These are phyloP conservation scores for Fusarium odoratissimum DNA, from an alignment of 2,329 filamentous ascomycete genomes.

Conservation along the genomic window DNA sequence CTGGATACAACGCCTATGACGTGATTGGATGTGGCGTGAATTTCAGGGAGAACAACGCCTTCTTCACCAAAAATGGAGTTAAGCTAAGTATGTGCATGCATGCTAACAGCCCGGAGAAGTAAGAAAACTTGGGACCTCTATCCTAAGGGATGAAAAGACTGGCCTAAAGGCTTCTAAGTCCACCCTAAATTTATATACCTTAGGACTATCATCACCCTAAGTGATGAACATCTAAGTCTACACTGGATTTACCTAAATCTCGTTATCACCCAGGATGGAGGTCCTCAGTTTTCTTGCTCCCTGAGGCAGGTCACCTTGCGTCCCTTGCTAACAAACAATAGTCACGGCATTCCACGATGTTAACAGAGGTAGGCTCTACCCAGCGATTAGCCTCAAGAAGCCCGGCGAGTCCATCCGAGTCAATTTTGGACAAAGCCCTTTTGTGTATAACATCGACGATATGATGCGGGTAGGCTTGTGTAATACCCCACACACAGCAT, in stretches of 20 bases:
- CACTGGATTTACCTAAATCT: neutral
- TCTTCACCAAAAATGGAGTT: conserved; percentile 75
- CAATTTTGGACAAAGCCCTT: conserved; percentile 80
- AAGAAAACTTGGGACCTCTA: neutral
- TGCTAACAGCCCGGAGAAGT: neutral
- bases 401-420: conserved; percentile 69
- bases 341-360: conserved; percentile 78
- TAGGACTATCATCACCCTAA: neutral
- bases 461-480: conserved; percentile 75
- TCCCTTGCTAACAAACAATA: conserved; percentile 41
- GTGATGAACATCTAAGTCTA: neutral
- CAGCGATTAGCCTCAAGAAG: conserved; percentile 73
- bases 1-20: conserved; percentile 66
- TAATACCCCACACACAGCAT: neutral
- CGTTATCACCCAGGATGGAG: neutral
- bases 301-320: neutral
- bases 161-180: neutral
- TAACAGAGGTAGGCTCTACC: conserved; percentile 72
- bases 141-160: neutral
- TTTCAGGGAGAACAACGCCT: conserved; percentile 71
- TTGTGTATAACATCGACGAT: conserved; percentile 90
- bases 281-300: neutral
- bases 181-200: neutral
- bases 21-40: conserved; percentile 75
- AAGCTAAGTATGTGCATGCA: conserved; percentile 60